Conservation (phyloP, 306 rosid genomes). For the Pyrus betulifolia region DNA sequence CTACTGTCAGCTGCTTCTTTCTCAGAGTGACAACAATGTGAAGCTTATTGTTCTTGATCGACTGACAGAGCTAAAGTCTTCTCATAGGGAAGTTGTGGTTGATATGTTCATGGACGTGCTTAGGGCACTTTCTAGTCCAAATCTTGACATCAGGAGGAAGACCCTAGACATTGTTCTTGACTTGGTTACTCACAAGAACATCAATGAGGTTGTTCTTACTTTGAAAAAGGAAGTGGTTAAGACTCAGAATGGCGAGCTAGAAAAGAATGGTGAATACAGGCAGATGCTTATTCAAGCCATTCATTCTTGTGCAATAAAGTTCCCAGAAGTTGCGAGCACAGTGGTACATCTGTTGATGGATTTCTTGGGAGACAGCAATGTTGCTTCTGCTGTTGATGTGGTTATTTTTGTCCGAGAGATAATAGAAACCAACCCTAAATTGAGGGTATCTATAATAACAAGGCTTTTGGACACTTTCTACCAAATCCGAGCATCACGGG, state of each 20-base stretch:
- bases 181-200: constrained; percentile 50
- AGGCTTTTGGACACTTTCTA: constrained; percentile 77
- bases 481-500: constrained; percentile 70
- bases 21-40: constrained; percentile 80
- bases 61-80: constrained; percentile 51
- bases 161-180: constrained; percentile 64
- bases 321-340: constrained; percentile 71
- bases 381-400: constrained; percentile 68
- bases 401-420: constrained; percentile 67
- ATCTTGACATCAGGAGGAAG: constrained; percentile 63
- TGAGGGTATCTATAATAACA: constrained; percentile 59
- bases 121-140: constrained; percentile 61
- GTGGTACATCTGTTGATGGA: constrained; percentile 82
- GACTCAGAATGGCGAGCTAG: constrained; percentile 72
- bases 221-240: constrained; percentile 71
- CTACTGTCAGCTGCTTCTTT: constrained; percentile 57
- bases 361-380: constrained; percentile 73
- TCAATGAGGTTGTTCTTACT: constrained; percentile 66
- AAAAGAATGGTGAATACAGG: constrained; percentile 74
- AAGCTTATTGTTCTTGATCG: constrained; percentile 70
- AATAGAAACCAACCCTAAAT: constrained; percentile 63
- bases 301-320: constrained; percentile 72
- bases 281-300: constrained; percentile 79
- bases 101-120: constrained; percentile 77
- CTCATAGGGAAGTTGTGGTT: constrained; percentile 65